phyloP scores from a whole-genome alignment of 345 rosid genomes.

The Citropsis articulata region DNA sequence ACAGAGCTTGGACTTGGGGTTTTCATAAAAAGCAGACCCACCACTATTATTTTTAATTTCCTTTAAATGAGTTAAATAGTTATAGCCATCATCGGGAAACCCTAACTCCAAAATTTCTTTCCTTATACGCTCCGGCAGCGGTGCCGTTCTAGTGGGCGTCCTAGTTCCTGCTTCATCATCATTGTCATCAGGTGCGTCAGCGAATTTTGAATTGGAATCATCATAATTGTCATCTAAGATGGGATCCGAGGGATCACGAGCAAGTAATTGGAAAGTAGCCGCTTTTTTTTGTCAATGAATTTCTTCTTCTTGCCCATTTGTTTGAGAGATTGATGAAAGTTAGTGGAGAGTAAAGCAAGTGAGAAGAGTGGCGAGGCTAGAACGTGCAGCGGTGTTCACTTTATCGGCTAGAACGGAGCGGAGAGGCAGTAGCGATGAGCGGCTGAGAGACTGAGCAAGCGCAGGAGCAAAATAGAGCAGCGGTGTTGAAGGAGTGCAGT shows the following conservation, averaged over 20 bases:
- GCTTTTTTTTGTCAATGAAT: too few relatives aligned
- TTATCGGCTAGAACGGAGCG: too few relatives aligned
- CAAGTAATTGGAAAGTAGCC: conserved; percentile 72
- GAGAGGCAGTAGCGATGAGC: too few relatives aligned
- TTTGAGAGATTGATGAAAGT: too few relatives aligned
- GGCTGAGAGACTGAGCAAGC: too few relatives aligned
- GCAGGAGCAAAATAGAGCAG: too few relatives aligned
- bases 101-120: conserved; percentile 64
- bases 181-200: conserved; percentile 54
- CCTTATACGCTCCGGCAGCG: conserved; percentile 46
- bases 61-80: conserved; percentile 76
- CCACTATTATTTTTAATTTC: conserved; percentile 83
- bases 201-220: conserved; percentile 47
- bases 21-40: conserved; percentile 65
- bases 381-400: too few relatives aligned
- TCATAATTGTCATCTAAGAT: conserved; percentile 27
- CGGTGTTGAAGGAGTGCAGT: too few relatives aligned
- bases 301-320: too few relatives aligned
- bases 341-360: neutral
- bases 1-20: conserved; percentile 54
- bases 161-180: conserved; percentile 18
- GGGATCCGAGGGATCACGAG: conserved; percentile 86
- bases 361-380: too few relatives aligned
- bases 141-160: neutral
- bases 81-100: conserved; percentile 91